These are phyloP conservation scores for Niebla homalea DNA, from an alignment of 495 filamentous ascomycete genomes.

Conservation along the genomic window DNA sequence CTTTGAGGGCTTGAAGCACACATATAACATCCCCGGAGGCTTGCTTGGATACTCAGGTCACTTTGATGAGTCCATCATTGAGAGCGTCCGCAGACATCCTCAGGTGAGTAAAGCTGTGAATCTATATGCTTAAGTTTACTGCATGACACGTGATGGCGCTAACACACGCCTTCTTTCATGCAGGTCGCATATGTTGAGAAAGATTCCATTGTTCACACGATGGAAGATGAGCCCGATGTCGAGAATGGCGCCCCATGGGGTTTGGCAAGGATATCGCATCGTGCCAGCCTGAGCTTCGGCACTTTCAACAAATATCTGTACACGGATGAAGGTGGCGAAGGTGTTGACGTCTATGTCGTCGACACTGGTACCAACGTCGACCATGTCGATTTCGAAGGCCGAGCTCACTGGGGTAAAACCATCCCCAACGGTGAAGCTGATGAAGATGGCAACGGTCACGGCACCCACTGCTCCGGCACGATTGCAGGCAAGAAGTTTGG, in stretches of 20 bases:
- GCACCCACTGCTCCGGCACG: slow-evolving; percentile 98
- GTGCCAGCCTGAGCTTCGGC: slow-evolving; percentile 69
- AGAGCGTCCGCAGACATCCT: slow-evolving; percentile 87
- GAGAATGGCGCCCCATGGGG: slow-evolving; percentile 97
- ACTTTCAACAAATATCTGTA: slow-evolving; percentile 98
- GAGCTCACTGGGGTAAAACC: slow-evolving; percentile 93
- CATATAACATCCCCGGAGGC: slow-evolving; percentile 73
- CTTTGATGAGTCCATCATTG: slow-evolving; percentile 86
- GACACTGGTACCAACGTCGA: slow-evolving; percentile 91
- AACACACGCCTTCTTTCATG: background rate
- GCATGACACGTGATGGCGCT: background rate
- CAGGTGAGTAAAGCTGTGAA: slow-evolving; percentile 60
- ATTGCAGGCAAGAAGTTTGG: slow-evolving; percentile 97
- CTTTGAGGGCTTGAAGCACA: slow-evolving; percentile 84
- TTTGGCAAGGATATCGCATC: slow-evolving; percentile 93
- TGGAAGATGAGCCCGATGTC: slow-evolving; percentile 36
- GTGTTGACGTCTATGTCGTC: slow-evolving; percentile 97
- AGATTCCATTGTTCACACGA: slow-evolving; percentile 79
- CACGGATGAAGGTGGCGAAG: slow-evolving; percentile 80
- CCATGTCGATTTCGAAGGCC: slow-evolving; percentile 95
- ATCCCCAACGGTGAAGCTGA: slow-evolving; percentile 75
- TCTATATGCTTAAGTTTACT: slow-evolving; percentile 8
- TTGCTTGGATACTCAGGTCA: slow-evolving; percentile 89
- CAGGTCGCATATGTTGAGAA: slow-evolving; percentile 96
- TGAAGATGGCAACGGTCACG: slow-evolving; percentile 93